Base-by-base conservation (phyloP, 345 rosid species). In the Angophora floribunda region DNA sequence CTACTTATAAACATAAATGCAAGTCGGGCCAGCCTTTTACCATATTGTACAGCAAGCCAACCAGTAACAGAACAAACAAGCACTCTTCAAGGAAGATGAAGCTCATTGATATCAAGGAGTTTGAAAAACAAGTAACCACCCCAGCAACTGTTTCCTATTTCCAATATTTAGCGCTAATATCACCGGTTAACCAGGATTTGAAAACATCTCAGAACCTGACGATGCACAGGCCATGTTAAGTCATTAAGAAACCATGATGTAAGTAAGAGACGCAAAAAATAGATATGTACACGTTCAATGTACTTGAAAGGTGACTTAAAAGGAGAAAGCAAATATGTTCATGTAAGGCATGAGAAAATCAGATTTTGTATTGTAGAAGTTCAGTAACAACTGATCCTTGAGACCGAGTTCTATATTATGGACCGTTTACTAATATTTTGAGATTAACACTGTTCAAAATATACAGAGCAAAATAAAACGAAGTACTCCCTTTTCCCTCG, bases 31-130 rank as follows among this genome's bases (percentile, higher is more conserved):
- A 94, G 90, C 91, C 92, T 88, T 92, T 92, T 93, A 53, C 92
- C 92, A 86, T 94, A 95, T 67, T 93, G 93, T 80, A 91, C 84
- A 32, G 93, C 91, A 89, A 96, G 90, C 98, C 94, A 96, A 86
- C 53, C 19, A 52, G 53, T 52, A 52, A 52, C 55, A 52, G 55
- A 52, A 52, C 55, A 52, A 52, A 52, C 55, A 52, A 52, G 55
- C 55, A 15, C 55, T 19, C 55, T 52, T 52, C 55, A 52, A 52
- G 22, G 55, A 52, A 6, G 17, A 52, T 52, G 21, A 15, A 52
- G 17, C 55, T 52, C 55, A 6, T 89, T 3, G 21, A 52, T 80
- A 93, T 86, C 41, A 95, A 85, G 55, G 97, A 93, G 89, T 96
- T 94, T 65, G 92, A 88, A 84, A 95, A 91, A 80, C 97, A 96